Conservation (phyloP, 768 basidiomycete genomes). For the Psilocybe tampanensis region DNA sequence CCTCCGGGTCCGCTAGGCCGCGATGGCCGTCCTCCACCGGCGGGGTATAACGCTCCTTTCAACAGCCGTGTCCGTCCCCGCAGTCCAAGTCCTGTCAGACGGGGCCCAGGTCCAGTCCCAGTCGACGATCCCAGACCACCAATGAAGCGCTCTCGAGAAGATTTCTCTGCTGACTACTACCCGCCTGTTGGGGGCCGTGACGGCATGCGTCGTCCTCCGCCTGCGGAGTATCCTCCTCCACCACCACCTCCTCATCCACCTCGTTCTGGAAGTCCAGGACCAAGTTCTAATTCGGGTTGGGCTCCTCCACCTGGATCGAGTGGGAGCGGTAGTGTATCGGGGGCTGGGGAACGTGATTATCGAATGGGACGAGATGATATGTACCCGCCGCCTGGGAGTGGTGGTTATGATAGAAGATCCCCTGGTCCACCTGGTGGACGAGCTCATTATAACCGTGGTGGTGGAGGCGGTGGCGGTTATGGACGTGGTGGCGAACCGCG, state of each 20-base stretch:
- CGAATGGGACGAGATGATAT: constrained; percentile 25
- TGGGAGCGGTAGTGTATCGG: constrained; percentile 9
- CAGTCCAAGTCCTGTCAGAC: constrained; percentile 44
- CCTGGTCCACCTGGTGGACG: constrained; percentile 27
- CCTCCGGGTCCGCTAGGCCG: constrained; percentile 20
- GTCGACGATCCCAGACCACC: constrained; percentile 47
- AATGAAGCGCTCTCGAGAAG: constrained; percentile 48
- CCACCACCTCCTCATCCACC: too few relatives aligned
- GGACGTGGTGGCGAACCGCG: constrained; percentile 12
- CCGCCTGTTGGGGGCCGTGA: constrained; percentile 27
- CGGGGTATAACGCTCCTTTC: constrained; percentile 14
- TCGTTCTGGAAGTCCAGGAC: constrained; percentile 20
- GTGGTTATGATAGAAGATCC: constrained; percentile 39
- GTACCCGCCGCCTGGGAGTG: constrained; percentile 21
- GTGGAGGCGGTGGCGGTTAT: constrained; percentile 29
- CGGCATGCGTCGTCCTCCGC: constrained; percentile 18
- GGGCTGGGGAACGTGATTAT: constrained; percentile 37
- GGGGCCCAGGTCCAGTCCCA: constrained; percentile 30
- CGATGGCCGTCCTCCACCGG: constrained; percentile 25
- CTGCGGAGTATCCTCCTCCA: constrained; percentile 24
- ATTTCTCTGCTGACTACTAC: constrained; percentile 38
- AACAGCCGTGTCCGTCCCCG: constrained; percentile 47
- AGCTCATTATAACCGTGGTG: constrained; percentile 18
- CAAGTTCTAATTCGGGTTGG: constrained; percentile 17
- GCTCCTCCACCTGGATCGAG: constrained; percentile 19